Base-by-base conservation (phyloP, 805 yeast genomes). In the Lipomyces sp. region DNA sequence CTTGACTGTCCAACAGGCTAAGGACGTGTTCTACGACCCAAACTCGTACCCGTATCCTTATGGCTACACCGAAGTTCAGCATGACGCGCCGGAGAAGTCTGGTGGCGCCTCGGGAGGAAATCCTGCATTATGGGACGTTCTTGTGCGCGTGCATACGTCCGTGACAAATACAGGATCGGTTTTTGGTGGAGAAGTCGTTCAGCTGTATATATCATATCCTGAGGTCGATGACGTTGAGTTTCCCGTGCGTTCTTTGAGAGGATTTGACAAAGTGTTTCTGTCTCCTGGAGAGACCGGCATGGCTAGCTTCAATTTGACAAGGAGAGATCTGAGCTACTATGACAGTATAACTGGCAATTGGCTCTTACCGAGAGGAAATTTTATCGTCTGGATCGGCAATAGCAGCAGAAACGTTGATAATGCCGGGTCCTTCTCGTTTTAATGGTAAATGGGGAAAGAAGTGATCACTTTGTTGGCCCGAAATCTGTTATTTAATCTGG, bases 31-130 rank as follows among this genome's bases (percentile, higher is more conserved):
- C n/a, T 55, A 33, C 24, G 39, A 53, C 33, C 14, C 37, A 19
- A 58, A 57, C 38, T 66, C 60, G 14, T 70, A 64, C 42, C 65
- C 65, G 37, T 72, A 71, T 47, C 74, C 76, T 2, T 65, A 60
- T 18, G 70, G 70, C 1, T 72, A 70, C 59, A 57, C 68, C 1
- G 66, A 65, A 18, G 63, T 61, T 19, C 72, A 65, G 21, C 58
- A 46, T 33, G 51, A 50, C 14, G 59, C 63, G 16, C 42, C 63
- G 14, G 50, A 59, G 14, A 52, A 51, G 10, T 68, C 67, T 14
- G 72, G 72, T 3, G 84, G 84, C 19, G 79, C 78, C 0, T 55
- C 75, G 19, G 84, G 83, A 0, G 84, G 85, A 1, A 79, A 80
- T 62, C 80, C 80, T 4, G 82, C 78, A 0, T 68, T 80, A 34